phyloP scores from a whole-genome alignment of 2,329 filamentous ascomycete genomes.

The Colletotrichum agaves region DNA sequence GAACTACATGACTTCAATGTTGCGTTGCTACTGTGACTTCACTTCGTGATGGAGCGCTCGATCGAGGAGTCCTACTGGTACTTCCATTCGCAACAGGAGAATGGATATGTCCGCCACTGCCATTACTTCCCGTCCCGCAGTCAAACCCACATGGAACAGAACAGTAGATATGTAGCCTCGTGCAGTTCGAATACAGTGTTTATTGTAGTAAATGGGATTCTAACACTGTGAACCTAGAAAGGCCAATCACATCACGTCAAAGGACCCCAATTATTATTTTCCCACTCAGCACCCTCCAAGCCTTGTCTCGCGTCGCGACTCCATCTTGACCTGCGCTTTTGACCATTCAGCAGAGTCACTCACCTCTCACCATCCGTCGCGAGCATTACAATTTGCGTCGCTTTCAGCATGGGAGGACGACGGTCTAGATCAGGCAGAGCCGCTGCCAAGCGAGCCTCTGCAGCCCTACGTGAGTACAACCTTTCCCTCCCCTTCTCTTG shows the following conservation, averaged over 20 bases:
- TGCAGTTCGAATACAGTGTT: neutral
- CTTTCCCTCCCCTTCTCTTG: slow-evolving; percentile 14
- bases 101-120: too few species aligned
- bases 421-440: slow-evolving; percentile 60
- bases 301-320: slow-evolving; percentile 36
- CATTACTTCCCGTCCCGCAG: too few species aligned
- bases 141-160: too few species aligned
- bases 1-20: neutral
- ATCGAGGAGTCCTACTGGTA: too few species aligned
- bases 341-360: slow-evolving; percentile 18
- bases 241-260: slow-evolving; percentile 9
- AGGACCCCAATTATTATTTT: slow-evolving; percentile 27
- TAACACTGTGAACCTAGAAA: neutral
- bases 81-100: too few species aligned
- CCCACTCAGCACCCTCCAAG: slow-evolving; percentile 7
- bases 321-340: slow-evolving; percentile 28
- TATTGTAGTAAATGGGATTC: rapidly evolving
- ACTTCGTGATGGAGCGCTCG: too few species aligned
- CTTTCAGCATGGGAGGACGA: slow-evolving; percentile 29
- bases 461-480: slow-evolving; percentile 59
- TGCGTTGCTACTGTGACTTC: too few species aligned
- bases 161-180: too few species aligned
- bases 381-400: neutral
- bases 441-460: slow-evolving; percentile 63
- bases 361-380: neutral